Conservation (phyloP, 2,329 filamentous ascomycete species). For the Diaporthe vaccinii region DNA sequence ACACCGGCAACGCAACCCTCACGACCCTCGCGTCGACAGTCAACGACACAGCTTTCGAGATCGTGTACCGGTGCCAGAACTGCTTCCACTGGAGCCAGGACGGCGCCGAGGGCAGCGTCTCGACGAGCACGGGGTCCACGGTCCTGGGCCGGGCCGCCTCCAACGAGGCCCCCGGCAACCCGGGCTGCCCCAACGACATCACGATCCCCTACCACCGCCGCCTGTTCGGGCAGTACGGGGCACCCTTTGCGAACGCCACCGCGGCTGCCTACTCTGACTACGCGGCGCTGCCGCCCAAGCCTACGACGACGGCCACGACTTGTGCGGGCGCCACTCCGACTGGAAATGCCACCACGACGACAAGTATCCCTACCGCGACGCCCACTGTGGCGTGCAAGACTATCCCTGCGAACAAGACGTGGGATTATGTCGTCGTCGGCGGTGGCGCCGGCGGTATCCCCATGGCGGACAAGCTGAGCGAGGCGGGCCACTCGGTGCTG, state of each 20-base stretch:
- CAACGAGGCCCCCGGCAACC: constrained; percentile 53
- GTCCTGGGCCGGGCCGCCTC: constrained; percentile 66
- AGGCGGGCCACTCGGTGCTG: constrained; percentile 71
- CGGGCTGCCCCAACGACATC: constrained; percentile 49
- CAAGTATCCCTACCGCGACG: constrained; percentile 50
- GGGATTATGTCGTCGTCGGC: constrained; percentile 73
- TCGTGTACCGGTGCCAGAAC: constrained; percentile 71
- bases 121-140: constrained; percentile 47
- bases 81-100: constrained; percentile 63
- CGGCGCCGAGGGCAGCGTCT: constrained; percentile 55
- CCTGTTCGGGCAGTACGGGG: constrained; percentile 49
- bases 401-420: constrained; percentile 50
- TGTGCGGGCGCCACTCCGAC: constrained; percentile 49
- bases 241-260: constrained; percentile 43
- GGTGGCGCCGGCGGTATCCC: constrained; percentile 71
- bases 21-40: constrained; percentile 67
- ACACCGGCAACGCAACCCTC: constrained; percentile 69
- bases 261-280: constrained; percentile 49
- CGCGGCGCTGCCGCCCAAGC: constrained; percentile 51
- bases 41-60: constrained; percentile 66
- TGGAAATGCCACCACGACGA: constrained; percentile 6
- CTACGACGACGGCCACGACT: constrained; percentile 41
- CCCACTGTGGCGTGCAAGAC: constrained; percentile 27
- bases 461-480: constrained; percentile 71
- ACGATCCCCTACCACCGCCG: constrained; percentile 51